These are phyloP conservation scores for Fusarium hostae DNA, from an alignment of 2,329 filamentous ascomycete species.

Conservation along the genomic window DNA sequence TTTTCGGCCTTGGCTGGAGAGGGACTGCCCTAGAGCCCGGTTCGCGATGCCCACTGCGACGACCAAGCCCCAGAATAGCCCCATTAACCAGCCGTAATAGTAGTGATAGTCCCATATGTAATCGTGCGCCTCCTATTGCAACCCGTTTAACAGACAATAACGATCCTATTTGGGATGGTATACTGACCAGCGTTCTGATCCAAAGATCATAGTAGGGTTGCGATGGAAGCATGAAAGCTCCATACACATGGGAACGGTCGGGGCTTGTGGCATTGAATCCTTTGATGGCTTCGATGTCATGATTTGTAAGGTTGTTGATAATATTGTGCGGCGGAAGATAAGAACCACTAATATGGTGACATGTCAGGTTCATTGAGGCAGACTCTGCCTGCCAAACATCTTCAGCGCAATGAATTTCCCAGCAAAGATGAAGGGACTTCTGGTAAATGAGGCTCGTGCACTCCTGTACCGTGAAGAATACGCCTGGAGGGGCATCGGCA, in stretches of 20 bases:
- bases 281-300: not conserved
- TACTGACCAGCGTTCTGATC: slow-evolving; percentile 2
- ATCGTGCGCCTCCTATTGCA: not conserved
- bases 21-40: rapidly evolving
- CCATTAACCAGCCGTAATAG: slow-evolving; percentile 16
- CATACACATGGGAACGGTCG: not conserved
- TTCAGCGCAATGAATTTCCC: not conserved
- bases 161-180: rapidly evolving
- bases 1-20: rapidly evolving
- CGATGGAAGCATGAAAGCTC: not conserved
- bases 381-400: not conserved
- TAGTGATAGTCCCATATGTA: slow-evolving; percentile 10
- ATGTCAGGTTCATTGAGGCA: not conserved
- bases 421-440: slow-evolving; percentile 5
- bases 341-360: not conserved
- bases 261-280: slow-evolving; percentile 6
- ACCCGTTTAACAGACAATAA: rapidly evolving
- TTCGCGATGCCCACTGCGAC: not conserved
- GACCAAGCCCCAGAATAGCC: not conserved
- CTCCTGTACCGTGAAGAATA: slow-evolving; percentile 7
- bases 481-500: slow-evolving; percentile 1
- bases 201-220: not conserved
- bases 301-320: not conserved
- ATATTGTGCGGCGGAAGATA: not conserved
- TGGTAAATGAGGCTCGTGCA: slow-evolving; percentile 4